Percentiles rank a stretch among this genome's conserved stretches.
Conservation (phyloP, 164 flowering plant species). For the Aristolochia fimbriata region DNA sequence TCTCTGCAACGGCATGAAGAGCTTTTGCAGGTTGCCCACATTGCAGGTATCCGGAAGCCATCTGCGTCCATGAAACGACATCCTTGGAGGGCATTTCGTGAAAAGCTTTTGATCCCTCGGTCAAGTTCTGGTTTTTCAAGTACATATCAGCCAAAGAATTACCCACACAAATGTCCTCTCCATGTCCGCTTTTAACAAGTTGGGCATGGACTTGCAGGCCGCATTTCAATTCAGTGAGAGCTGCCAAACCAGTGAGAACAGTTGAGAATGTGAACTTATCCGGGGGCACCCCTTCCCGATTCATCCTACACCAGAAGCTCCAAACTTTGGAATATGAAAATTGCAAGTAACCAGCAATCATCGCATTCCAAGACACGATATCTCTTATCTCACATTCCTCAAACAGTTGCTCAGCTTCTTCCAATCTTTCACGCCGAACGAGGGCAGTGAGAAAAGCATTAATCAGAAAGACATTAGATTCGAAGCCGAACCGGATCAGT, state of each 20-base stretch:
- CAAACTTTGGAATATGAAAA: conserved; percentile 26
- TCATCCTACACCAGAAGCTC: conserved; percentile 55
- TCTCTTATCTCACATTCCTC: conserved; percentile 33
- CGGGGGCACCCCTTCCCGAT: conserved; percentile 37
- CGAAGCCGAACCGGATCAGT: conserved; percentile 42
- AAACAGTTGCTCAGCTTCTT: conserved; percentile 40
- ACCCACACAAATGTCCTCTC: conserved; percentile 56
- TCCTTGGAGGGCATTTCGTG: conserved; percentile 43
- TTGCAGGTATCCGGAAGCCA: conserved; percentile 63
- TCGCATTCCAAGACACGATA: conserved; percentile 66
- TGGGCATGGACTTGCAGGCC: conserved; percentile 66
- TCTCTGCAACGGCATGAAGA: conserved; percentile 32
- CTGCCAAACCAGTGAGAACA: conserved; percentile 54
- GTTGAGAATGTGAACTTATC: conserved; percentile 56
- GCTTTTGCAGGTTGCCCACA: conserved; percentile 52
- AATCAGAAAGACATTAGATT: conserved; percentile 36
- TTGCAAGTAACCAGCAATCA: conserved; percentile 60
- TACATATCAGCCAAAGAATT: conserved; percentile 71
- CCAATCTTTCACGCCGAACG: conserved; percentile 32
- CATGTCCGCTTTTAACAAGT: conserved; percentile 57
- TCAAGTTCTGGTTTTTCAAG: conserved; percentile 36
- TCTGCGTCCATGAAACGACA: conserved; percentile 67
- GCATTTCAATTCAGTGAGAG: conserved; percentile 25
- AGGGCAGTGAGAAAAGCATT: conserved; percentile 56
- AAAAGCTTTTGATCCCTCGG: conserved; percentile 47